Percentiles rank a stretch among this genome's conserved stretches.
phyloP scores from a whole-genome alignment of 371 early-diverging fungal species.

The Batrachochytrium dendrobatidis region DNA sequence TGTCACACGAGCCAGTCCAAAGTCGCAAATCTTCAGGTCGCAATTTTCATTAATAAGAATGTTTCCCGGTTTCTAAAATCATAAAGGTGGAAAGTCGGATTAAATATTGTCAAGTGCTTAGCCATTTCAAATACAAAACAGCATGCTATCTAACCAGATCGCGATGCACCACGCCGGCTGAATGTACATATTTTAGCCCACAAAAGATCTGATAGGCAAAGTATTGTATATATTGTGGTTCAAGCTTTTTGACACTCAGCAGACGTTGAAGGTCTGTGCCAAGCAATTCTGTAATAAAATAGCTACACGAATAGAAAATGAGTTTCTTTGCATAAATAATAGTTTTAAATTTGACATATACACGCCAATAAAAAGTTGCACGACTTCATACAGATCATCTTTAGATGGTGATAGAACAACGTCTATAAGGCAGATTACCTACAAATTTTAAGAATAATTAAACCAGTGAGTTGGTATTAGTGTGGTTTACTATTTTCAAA shows the following conservation, averaged over 20 bases:
- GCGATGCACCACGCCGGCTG: constrained; percentile 90
- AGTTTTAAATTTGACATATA: constrained; percentile 12
- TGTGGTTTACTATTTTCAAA: too few relatives aligned
- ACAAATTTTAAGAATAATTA: background rate
- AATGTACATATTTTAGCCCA: constrained; percentile 68
- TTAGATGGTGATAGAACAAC: constrained; percentile 83
- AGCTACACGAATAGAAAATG: constrained; percentile 38
- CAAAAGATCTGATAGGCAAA: constrained; percentile 86
- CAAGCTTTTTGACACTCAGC: constrained; percentile 77
- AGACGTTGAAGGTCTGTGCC: constrained; percentile 91
- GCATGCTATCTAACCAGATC: constrained; percentile 63
- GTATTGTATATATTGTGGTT: constrained; percentile 91
- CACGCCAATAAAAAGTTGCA: background rate
- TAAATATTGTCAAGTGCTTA: constrained; percentile 13
- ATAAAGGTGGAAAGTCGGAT: background rate
- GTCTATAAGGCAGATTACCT: constrained; percentile 43
- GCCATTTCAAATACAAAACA: background rate
- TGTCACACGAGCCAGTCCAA: constrained; percentile 43
- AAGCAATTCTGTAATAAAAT: constrained; percentile 89
- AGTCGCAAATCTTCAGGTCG: constrained; percentile 73
- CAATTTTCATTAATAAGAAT: constrained; percentile 93
- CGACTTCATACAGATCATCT: constrained; percentile 61
- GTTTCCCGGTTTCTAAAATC: constrained; percentile 78
- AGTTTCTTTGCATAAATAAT: background rate
- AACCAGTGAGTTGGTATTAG: too few relatives aligned